Evolutionary conservation across 1,284 basidiomycete species (phyloP).

Genomic region (Microbotryum lychnidis-dioicae): DNA sequence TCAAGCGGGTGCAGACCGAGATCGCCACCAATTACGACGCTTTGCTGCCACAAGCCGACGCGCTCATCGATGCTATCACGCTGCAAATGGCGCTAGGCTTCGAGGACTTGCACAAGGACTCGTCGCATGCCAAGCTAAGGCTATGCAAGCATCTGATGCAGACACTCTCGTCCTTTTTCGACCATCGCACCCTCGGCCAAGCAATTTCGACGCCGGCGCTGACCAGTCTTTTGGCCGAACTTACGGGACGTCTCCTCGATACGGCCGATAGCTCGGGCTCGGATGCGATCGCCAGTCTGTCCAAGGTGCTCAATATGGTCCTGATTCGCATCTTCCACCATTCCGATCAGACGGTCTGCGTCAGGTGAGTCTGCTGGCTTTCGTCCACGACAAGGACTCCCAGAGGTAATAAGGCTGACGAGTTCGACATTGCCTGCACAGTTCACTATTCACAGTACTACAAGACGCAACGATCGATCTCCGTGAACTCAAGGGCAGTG

Average conservation of each 20-base stretch:
- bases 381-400: too few relatives aligned
- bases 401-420: not conserved
- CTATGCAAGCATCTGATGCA: conserved; percentile 93
- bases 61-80: conserved; percentile 77
- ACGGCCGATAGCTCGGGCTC: conserved; percentile 56
- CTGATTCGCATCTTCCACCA: conserved; percentile 88
- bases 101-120: conserved; percentile 55
- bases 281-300: conserved; percentile 48
- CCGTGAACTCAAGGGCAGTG: conserved; percentile 48
- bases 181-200: conserved; percentile 69
- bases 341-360: conserved; percentile 81
- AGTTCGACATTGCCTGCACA: conserved; percentile 35
- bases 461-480: conserved; percentile 78
- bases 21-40: conserved; percentile 48
- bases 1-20: conserved; percentile 77
- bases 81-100: conserved; percentile 83
- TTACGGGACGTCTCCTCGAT: conserved; percentile 80
- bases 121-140: conserved; percentile 64
- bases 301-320: conserved; percentile 97
- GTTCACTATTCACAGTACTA: conserved; percentile 71
- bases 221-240: conserved; percentile 69
- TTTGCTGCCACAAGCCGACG: conserved; percentile 68
- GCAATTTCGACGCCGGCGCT: conserved; percentile 70
- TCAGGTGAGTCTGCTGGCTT: conserved; percentile 56
- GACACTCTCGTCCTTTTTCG: conserved; percentile 83